phyloP scores from a whole-genome alignment of 306 rosid species.

The Cicer yamashitae region DNA sequence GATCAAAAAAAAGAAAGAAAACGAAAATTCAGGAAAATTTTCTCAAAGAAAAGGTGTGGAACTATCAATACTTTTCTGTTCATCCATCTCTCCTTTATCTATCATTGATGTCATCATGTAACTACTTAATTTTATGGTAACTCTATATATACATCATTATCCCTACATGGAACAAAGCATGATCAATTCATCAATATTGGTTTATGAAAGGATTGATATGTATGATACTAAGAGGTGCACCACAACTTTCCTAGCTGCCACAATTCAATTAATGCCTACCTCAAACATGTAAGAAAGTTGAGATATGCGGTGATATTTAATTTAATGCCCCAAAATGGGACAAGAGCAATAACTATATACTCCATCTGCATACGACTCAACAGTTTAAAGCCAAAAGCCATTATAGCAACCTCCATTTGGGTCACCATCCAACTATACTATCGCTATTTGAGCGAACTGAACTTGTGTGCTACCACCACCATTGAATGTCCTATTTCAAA shows the following conservation, averaged over 20 bases:
- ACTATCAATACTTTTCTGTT: constrained; percentile 5
- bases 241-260: constrained; percentile 37
- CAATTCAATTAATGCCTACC: constrained; percentile 26
- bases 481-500: constrained; percentile 12
- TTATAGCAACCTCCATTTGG: constrained; percentile 46
- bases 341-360: constrained; percentile 19
- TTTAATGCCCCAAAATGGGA: constrained; percentile 32
- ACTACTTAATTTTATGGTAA: constrained; percentile 31
- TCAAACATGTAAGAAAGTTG: constrained; percentile 27
- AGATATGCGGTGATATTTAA: neutral
- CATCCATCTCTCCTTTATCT: constrained; percentile 31
- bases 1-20: constrained; percentile 33
- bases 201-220: constrained; percentile 33
- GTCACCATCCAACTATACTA: constrained; percentile 26
- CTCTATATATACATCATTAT: constrained; percentile 22
- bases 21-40: constrained; percentile 29
- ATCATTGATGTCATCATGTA: constrained; percentile 45
- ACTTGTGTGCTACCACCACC: constrained; percentile 8
- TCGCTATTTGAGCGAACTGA: neutral
- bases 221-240: constrained; percentile 33
- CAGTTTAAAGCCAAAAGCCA: constrained; percentile 41
- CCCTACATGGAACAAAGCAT: constrained; percentile 18
- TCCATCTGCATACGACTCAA: constrained; percentile 42
- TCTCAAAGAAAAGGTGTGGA: neutral
- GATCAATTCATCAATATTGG: constrained; percentile 20